Conservation (phyloP, 768 basidiomycete species). For the Polyporus arcularius region DNA sequence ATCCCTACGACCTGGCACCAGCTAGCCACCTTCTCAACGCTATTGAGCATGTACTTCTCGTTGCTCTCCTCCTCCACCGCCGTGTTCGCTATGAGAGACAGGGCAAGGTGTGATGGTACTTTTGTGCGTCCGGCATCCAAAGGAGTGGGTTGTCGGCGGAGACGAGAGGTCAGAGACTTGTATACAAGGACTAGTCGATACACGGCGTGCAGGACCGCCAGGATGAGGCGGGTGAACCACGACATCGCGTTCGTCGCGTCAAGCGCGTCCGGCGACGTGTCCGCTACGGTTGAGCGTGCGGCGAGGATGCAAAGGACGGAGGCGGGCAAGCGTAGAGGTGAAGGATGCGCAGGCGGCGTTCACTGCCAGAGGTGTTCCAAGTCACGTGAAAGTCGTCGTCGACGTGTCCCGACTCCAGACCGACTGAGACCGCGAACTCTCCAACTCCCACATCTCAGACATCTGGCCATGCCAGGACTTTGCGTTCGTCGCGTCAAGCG, state of each 20-base stretch:
- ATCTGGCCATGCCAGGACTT: no score
- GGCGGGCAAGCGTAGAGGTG: neutral
- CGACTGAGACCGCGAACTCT: no score
- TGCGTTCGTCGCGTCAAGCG: no score
- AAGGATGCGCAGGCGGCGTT: neutral
- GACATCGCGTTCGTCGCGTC: slow-evolving; percentile 38
- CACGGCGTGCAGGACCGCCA: slow-evolving; percentile 59
- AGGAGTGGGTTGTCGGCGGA: slow-evolving; percentile 43
- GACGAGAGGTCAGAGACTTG: slow-evolving; percentile 31
- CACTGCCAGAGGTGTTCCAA: neutral
- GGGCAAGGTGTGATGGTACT: slow-evolving; percentile 65
- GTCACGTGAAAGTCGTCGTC: neutral
- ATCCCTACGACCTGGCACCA: slow-evolving; percentile 73
- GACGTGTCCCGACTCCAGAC: neutral
- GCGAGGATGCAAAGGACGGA: neutral
- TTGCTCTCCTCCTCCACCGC: slow-evolving; percentile 34
- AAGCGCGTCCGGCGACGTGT: slow-evolving; percentile 14
- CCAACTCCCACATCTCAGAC: no score
- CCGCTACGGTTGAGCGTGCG: neutral
- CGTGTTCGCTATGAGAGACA: slow-evolving; percentile 53
- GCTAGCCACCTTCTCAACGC: slow-evolving; percentile 49
- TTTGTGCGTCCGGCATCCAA: slow-evolving; percentile 55
- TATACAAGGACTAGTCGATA: slow-evolving; percentile 49
- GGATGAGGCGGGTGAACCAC: slow-evolving; percentile 46
- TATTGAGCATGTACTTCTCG: slow-evolving; percentile 50